Base-by-base conservation (phyloP, 2,329 filamentous ascomycete species). In the Fusarium poae region DNA sequence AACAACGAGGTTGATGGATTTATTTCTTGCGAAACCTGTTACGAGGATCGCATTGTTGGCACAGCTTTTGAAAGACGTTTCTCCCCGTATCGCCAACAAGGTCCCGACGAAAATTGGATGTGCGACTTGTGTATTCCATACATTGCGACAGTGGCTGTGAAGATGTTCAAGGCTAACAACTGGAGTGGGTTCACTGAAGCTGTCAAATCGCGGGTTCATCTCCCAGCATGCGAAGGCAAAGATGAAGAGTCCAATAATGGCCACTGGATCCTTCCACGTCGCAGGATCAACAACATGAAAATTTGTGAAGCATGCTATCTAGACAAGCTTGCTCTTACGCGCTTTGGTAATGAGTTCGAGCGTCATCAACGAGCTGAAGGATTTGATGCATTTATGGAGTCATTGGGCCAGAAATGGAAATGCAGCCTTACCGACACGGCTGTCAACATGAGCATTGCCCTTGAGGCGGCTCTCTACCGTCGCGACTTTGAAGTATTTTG, bases 21-120 rank as follows among this genome's bases (percentile, higher is more conserved):
- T 27, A 68, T 82, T 4, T 68, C 78, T 0, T 82, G 81, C 30
- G 75, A 81, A 30, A 76, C 80, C 6, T 82, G 81, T 50, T 79
- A 77, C 58, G 74, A 79, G 15, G 78, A 82, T 40, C 50, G 61
- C 1, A 61, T 81, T 5, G 68, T 58, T 1, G 75, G 72, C 0
- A 76, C 72, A 0, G 13, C 70, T 0, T 78, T 81, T 18, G 77
- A 77, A 11, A 18, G 62, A 5, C 69, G 59, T 1, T 81, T 82
- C n/a, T 67, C 67, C 1, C 70, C 67, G 0, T 65, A 66, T 42
- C 42, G 53, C 1, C 20, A 70, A 1, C 80, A 80, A 57, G 66
- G 63, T 0, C 62, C 66, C 0, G 51, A 70, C 0, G 75, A 77
- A 7, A 68, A 71, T 6, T 82, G 80, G 80, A 60, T 64, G 6